phyloP scores from a whole-genome alignment of 2,329 filamentous ascomycete species.

The Fusarium succisae region DNA sequence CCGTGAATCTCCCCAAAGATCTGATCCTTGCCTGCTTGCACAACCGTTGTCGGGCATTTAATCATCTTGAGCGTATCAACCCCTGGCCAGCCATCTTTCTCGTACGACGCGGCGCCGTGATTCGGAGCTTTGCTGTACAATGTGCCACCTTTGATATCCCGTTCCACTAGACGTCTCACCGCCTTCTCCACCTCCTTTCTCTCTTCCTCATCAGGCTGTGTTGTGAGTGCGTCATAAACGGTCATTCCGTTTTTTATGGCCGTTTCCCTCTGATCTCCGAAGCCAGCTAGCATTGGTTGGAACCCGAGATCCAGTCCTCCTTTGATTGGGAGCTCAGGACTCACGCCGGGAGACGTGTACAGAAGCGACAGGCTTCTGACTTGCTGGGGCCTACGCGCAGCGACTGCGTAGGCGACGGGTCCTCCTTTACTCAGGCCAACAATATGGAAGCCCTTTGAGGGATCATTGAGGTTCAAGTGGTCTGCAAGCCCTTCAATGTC shows the following conservation, averaged over 20 bases:
- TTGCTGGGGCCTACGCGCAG: constrained; percentile 23
- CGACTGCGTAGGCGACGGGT: constrained; percentile 35
- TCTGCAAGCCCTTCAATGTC: constrained; percentile 42
- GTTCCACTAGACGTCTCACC: background rate
- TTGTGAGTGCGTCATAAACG: constrained; percentile 14
- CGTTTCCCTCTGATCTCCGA: background rate
- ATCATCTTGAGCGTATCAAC: constrained; percentile 34
- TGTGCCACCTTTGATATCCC: constrained; percentile 36
- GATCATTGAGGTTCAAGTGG: constrained; percentile 33
- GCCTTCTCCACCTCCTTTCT: background rate
- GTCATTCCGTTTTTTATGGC: background rate
- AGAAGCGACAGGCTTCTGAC: constrained; percentile 39
- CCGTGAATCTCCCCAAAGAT: constrained; percentile 42
- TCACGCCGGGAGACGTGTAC: constrained; percentile 35
- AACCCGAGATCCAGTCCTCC: background rate
- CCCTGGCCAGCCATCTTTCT: constrained; percentile 37
- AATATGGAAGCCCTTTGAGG: constrained; percentile 34
- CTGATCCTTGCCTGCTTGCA: constrained; percentile 44
- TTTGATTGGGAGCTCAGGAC: constrained; percentile 17
- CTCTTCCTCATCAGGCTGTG: constrained; percentile 15
- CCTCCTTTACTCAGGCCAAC: constrained; percentile 43
- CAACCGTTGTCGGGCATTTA: constrained; percentile 41
- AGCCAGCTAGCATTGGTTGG: background rate
- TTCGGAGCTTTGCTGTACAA: constrained; percentile 42
- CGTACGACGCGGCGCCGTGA: constrained; percentile 37